Evolutionary conservation across 2,329 filamentous ascomycete species (phyloP), one percentile per base, ranked within the genome.

Genomic region (Teratosphaeria viscida): DNA sequence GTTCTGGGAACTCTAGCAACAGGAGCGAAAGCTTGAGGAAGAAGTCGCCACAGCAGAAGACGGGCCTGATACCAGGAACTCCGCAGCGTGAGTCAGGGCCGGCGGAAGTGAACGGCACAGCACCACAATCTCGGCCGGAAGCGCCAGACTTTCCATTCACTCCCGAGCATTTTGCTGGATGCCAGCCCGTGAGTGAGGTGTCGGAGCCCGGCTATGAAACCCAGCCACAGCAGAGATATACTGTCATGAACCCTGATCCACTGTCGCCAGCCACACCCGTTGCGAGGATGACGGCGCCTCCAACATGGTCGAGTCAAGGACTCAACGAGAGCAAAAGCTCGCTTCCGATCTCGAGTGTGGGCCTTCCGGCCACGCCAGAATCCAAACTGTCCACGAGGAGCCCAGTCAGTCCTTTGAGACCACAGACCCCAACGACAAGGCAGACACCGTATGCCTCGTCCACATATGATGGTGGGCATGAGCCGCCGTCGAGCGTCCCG

Each of bases 381-480:
- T 23, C 19, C 43, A 49, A 23, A 19, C n/a, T 10, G 8, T 49
- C 43, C n/a, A 23, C 43, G 5, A 27, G 55, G 26, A 11, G 52
- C 53, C 56, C 60, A 26, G 57, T 59, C 27, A 60, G 55, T 32
- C 56, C 60, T 27, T 54, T 57, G 5, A 58, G 55, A n/a, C 59
- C 56, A 14, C 19, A 55, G n/a, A 58, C 59, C 16, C 56, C 59
- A n/a, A 39, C 16, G 3, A 19, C 32, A 11, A 54, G 19, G 37
- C 54, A 47, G 34, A 54, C 35, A 26, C 52, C 56, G 6, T 65
- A 65, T 56, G 62, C 63, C 11, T 60, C 63, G 16, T 65, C 63
- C n/a, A 54, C 55, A 19, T 63, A 62, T 55, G 27, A 37, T 12
- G 14, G 35, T 37, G 55, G 55, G 8, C 12, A 53, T 10, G 57